Evolutionary conservation across 2,329 filamentous ascomycete species (phyloP).

Genomic region (Simplicillium sp.): DNA sequence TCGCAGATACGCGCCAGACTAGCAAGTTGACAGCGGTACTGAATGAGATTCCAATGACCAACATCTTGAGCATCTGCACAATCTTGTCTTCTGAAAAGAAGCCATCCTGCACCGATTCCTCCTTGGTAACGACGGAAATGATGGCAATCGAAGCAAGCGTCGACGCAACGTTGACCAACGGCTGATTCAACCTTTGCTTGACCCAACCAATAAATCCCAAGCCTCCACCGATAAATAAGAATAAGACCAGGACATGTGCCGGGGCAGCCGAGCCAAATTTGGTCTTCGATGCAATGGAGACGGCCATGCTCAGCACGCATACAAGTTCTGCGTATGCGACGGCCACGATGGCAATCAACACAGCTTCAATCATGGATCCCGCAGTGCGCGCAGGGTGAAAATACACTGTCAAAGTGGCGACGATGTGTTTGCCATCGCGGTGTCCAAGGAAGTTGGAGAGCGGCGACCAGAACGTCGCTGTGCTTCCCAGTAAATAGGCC

Average conservation of each 20-base stretch:
- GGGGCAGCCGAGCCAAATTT: constrained; percentile 56
- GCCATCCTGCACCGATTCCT: constrained; percentile 75
- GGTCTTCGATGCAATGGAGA: constrained; percentile 68
- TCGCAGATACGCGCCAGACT: constrained; percentile 70
- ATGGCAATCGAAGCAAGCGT: constrained; percentile 82
- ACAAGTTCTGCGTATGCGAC: constrained; percentile 61
- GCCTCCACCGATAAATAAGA: constrained; percentile 78
- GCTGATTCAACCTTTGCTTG: constrained; percentile 69
- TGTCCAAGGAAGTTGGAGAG: constrained; percentile 65
- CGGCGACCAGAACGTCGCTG: constrained; percentile 68
- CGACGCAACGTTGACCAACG: constrained; percentile 74
- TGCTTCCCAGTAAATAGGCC: constrained; percentile 71
- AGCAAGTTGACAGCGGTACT: constrained; percentile 68
- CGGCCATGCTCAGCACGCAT: constrained; percentile 78
- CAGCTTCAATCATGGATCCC: constrained; percentile 78
- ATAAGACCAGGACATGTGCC: constrained; percentile 69
- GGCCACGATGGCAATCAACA: constrained; percentile 62
- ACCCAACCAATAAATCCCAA: constrained; percentile 83
- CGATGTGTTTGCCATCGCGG: constrained; percentile 82
- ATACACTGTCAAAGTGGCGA: constrained; percentile 83
- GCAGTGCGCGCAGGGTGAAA: constrained; percentile 77
- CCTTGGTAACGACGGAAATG: constrained; percentile 84
- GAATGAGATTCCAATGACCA: constrained; percentile 65
- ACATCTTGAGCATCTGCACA: constrained; percentile 71
- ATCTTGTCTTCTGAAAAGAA: constrained; percentile 77